A percentile compares a stretch with the other conserved stretches of the same genome.
phyloP scores from a whole-genome alignment of 176 grass and related monocot genomes.

The Lolium rigidum region DNA sequence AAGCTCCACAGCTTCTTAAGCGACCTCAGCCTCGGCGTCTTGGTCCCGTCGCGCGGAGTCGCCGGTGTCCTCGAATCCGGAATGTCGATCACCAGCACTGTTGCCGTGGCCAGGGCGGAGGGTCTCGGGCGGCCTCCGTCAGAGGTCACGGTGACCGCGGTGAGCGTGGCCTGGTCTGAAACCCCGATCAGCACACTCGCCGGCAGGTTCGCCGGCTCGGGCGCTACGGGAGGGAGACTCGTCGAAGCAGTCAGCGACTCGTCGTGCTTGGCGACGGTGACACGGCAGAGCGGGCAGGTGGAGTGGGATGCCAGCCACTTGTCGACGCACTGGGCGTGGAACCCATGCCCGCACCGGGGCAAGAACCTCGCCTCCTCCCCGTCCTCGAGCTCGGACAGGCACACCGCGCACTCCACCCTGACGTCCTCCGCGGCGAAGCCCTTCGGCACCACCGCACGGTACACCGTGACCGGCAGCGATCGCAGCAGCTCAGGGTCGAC shows the following conservation, averaged over 20 bases:
- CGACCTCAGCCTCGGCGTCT: constrained; percentile 42
- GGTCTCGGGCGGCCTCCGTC: constrained; percentile 3
- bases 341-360: constrained; percentile 62
- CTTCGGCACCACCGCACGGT: constrained; percentile 19
- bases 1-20: background rate
- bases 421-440: constrained; percentile 2
- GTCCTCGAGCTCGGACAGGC: constrained; percentile 68
- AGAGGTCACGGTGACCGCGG: background rate
- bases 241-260: background rate
- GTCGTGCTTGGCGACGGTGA: constrained; percentile 52
- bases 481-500: constrained; percentile 48
- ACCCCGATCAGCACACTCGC: background rate
- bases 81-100: constrained; percentile 64
- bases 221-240: constrained; percentile 43
- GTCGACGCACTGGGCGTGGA: constrained; percentile 69
- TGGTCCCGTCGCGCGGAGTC: constrained; percentile 23
- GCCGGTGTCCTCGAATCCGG: constrained; percentile 46
- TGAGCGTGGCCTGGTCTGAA: constrained; percentile 4
- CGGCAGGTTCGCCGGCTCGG: constrained; percentile 39
- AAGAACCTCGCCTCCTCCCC: constrained; percentile 57
- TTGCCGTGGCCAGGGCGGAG: constrained; percentile 18
- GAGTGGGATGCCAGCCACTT: constrained; percentile 56
- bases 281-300: constrained; percentile 74
- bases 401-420: constrained; percentile 59
- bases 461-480: constrained; percentile 47